Base-by-base conservation (phyloP, 2,329 filamentous ascomycete genomes). In the Scleromitrula shiraiana region DNA sequence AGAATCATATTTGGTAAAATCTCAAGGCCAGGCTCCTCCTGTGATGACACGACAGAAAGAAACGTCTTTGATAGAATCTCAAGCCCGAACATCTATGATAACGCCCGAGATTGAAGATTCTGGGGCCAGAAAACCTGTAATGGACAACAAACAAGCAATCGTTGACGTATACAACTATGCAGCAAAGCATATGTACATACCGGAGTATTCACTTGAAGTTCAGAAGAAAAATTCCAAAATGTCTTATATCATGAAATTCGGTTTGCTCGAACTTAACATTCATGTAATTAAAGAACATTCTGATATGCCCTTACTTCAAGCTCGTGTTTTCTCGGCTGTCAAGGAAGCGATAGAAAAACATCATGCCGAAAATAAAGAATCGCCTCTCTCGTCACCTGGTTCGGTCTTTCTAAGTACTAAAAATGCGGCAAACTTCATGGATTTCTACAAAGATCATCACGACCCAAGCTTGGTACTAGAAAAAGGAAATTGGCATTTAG, bases 361-460 rank as follows among this genome's bases (percentile, higher is more conserved):
- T 15, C 39, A 44, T 14, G 27, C 19, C 23, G 23, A 17, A 32
- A 44, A 43, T 22, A 12, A 4, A 3, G 22, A n/a, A 20, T 24
- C 23, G 12, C 27, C 40, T 8, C 1, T 15, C 19, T 14, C 23
- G 14, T 44, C 7, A 24, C 19, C 22, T 17, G 19, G 20, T 4
- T n/a, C 32, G 12, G 24, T 37, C 5, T 4, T 30, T 39, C 15
- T 49, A 24, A 44, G n/a, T 12, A 49, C 46, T 10, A 27, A 7
- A 37, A 44, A 37, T 19, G 46, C 32, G 26, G 17, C 10, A n/a
- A 44, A 49, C 19, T 49, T 49, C 24, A 23, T 44, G 8, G 46
- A 49, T 44, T 49, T 44, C 14, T 49, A 49, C 15, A 49, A 47
- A 26, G 37, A 47, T 10, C n/a, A 42, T 26, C 20, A 47, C 24